Evolutionary conservation across 1,139 yeast species (phyloP).

Genomic region (Arxiozyma slooffiae): DNA sequence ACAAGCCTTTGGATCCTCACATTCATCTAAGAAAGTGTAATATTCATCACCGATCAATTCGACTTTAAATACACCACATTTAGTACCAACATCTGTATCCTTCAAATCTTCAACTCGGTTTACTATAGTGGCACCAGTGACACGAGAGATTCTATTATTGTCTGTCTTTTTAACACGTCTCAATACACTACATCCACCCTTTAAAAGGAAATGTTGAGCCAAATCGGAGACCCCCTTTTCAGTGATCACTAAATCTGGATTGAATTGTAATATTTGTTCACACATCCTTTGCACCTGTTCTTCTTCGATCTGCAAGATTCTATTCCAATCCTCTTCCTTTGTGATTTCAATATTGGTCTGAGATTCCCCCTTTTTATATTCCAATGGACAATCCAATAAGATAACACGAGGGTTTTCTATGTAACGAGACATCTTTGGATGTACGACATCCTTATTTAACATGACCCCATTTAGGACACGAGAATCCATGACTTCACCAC

Average conservation of each 20-base stretch:
- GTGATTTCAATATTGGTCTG: constrained; percentile 97
- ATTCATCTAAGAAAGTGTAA: constrained; percentile 74
- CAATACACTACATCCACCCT: constrained; percentile 86
- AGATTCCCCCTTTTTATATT: constrained; percentile 97
- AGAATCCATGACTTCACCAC: constrained; percentile 90
- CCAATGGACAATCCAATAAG: constrained; percentile 90
- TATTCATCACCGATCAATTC: constrained; percentile 97
- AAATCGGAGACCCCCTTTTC: constrained; percentile 98
- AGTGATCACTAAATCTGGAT: constrained; percentile 90
- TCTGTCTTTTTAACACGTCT: constrained; percentile 95
- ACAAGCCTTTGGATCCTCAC: constrained; percentile 85
- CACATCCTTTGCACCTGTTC: constrained; percentile 88
- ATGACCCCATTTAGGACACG: constrained; percentile 83
- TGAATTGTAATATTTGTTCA: constrained; percentile 71
- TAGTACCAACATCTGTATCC: constrained; percentile 79
- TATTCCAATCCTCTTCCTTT: constrained; percentile 93
- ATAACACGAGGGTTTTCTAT: constrained; percentile 84
- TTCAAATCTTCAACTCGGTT: constrained; percentile 91
- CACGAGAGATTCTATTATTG: constrained; percentile 92
- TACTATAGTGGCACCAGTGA: constrained; percentile 95
- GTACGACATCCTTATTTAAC: constrained; percentile 93
- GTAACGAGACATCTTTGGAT: constrained; percentile 89
- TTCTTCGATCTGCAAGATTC: constrained; percentile 92
- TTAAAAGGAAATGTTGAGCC: constrained; percentile 91
- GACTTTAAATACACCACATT: constrained; percentile 85